Conservation (phyloP, 768 basidiomycete species). For the Russula foetens region DNA sequence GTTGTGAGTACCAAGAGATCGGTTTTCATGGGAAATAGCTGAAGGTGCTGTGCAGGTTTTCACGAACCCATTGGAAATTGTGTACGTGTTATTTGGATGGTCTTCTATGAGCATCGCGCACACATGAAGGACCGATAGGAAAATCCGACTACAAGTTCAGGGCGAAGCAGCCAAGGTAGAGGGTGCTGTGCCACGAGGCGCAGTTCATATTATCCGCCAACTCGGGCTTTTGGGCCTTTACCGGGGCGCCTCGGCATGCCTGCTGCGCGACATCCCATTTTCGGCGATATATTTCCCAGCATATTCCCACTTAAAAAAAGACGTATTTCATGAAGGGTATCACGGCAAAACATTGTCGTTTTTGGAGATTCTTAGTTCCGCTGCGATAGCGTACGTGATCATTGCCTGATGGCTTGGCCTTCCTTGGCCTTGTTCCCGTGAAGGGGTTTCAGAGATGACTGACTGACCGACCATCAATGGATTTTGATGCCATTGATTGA, state of each 20-base stretch:
- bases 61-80: conserved; percentile 95
- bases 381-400: conserved; percentile 66
- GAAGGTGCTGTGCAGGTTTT: conserved; percentile 53
- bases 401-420: not conserved
- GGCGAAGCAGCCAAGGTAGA: conserved; percentile 89
- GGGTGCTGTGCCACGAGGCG: conserved; percentile 75
- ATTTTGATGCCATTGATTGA: conserved; percentile 14
- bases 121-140: conserved; percentile 36
- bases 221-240: conserved; percentile 90
- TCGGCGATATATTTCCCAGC: conserved; percentile 89
- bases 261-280: conserved; percentile 94
- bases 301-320: conserved; percentile 86
- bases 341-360: conserved; percentile 91
- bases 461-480: conserved; percentile 6
- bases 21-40: conserved; percentile 1
- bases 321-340: conserved; percentile 92
- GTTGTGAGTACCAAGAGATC: conserved; percentile 57
- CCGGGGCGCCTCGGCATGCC: conserved; percentile 86
- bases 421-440: not conserved
- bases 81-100: conserved; percentile 41
- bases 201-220: conserved; percentile 87
- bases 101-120: not conserved
- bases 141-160: conserved; percentile 92
- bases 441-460: conserved; percentile 1
- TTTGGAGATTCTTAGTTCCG: conserved; percentile 77